These are phyloP conservation scores for Batrachochytrium dendrobatidis DNA, from an alignment of 371 early-diverging fungal genomes.

Conservation along the genomic window DNA sequence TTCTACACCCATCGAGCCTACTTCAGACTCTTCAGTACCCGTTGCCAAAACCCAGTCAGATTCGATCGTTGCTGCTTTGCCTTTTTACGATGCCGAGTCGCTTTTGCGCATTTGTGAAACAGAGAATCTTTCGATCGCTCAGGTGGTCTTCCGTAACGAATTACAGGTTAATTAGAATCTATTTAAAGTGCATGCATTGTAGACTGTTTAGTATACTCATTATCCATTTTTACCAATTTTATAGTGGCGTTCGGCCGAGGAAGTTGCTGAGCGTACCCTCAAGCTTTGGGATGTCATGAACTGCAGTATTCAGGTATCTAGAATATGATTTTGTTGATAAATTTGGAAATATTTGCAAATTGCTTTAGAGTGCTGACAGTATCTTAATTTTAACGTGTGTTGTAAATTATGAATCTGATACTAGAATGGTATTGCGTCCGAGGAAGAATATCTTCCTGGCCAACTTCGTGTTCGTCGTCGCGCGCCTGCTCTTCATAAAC, in stretches of 20 bases:
- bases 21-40: not conserved
- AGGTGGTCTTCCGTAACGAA: slow-evolving; percentile 91
- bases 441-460: slow-evolving; percentile 67
- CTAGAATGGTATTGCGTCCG: slow-evolving; percentile 55
- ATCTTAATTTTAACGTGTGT: not conserved
- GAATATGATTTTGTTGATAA: too few relatives aligned
- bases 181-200: not conserved
- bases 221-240: not conserved
- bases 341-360: too few relatives aligned
- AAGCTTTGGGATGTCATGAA: slow-evolving; percentile 94
- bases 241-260: slow-evolving; percentile 70
- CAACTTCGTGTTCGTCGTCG: slow-evolving; percentile 76
- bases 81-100: slow-evolving; percentile 75
- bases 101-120: slow-evolving; percentile 71
- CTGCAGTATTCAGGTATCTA: slow-evolving; percentile 64
- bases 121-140: slow-evolving; percentile 86
- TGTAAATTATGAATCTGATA: not conserved
- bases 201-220: not conserved
- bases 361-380: too few relatives aligned
- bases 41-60: slow-evolving; percentile 16
- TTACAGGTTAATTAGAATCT: slow-evolving; percentile 38
- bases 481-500: slow-evolving; percentile 80
- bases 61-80: slow-evolving; percentile 61
- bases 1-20: too few relatives aligned
- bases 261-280: slow-evolving; percentile 62